A percentile compares a stretch with the other conserved stretches of the same genome.
These are phyloP conservation scores for Logfia minima DNA, from an alignment of 129 eudicot species.

Conservation along the genomic window DNA sequence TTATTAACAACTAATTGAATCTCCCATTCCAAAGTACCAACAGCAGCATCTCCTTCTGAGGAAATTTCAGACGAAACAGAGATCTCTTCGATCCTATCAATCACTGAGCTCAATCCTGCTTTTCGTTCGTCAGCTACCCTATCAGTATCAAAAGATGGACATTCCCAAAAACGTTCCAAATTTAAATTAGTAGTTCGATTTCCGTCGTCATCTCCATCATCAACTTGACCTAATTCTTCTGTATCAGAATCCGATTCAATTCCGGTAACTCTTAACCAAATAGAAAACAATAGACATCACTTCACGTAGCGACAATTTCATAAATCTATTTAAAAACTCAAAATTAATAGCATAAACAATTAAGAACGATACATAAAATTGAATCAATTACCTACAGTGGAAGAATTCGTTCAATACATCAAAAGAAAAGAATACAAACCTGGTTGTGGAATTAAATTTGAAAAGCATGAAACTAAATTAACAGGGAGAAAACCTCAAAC, in stretches of 20 bases:
- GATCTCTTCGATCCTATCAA: conserved; percentile 63
- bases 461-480: too few species aligned
- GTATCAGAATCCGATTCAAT: conserved; percentile 66
- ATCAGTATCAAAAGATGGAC: conserved; percentile 47
- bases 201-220: conserved; percentile 24
- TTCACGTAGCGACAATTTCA: too few species aligned
- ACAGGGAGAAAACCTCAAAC: too few species aligned
- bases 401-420: too few species aligned
- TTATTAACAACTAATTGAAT: conserved; percentile 60
- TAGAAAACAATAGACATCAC: too few species aligned
- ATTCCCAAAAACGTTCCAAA: conserved; percentile 40
- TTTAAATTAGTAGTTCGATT: conserved; percentile 13
- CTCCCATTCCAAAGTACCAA: conserved; percentile 65
- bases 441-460: too few species aligned
- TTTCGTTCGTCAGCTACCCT: conserved; percentile 40
- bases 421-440: too few species aligned
- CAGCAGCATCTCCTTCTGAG: conserved; percentile 36
- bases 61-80: conserved; percentile 51
- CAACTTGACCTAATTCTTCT: conserved; percentile 50
- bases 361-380: too few species aligned
- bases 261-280: conserved; percentile 57
- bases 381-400: too few species aligned
- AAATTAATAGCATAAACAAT: too few species aligned
- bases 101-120: conserved; percentile 50
- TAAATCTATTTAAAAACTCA: too few species aligned